Base-by-base conservation (phyloP, 768 basidiomycete species). In the Termitomyces sp. region DNA sequence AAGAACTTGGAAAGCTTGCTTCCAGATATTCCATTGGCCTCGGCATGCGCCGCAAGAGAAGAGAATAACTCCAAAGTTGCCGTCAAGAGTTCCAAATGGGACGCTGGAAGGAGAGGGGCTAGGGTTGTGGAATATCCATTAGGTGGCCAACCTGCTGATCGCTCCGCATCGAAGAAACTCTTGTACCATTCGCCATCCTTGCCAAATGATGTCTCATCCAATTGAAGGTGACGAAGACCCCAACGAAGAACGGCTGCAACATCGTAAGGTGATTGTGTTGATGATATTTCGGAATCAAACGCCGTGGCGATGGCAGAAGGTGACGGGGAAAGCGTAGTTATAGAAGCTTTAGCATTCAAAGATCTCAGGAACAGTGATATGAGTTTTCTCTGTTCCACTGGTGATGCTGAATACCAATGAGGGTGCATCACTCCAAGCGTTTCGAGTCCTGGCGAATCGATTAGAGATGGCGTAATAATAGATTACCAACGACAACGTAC, bases 391-490 rank as follows among this genome's bases (percentile, higher is more conserved):
- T 92, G 90, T n/a, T 79, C 70, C 10, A 82, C 79, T 8, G 82
- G 81, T 6, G 87, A 89, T 9, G 89, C 78, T 41, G 89, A 85
- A 67, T 87, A 77, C 89, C 87, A 92, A 67, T 91, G 86, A 5
- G 91, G 88, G 63, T 87, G 87, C 87, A 92, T 92, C 46, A 92
- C 77, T 19, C 90, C 91, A 46, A 89, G 83, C 3, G 86, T 84
- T 67, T 91, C 88, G 50, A 91, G 75, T n/a, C 89, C 89, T 91
- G 58, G 12, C 59, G 55, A 42, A 59, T 62, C 41, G 37, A 46
- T 59, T 31, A 63, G 19, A 44, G 21, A 19, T 28, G 35, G 59
- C 26, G 55, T 54, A 50, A 64, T 23, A 59, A 64, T 23, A 59
- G 48, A 43, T 60, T 6, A 30, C 9, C 15, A 6, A 30, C n/a